Percentiles rank a stretch among this genome's conserved stretches.
Conservation (phyloP, 116 monocot species). For the Posidonia oceanica region DNA sequence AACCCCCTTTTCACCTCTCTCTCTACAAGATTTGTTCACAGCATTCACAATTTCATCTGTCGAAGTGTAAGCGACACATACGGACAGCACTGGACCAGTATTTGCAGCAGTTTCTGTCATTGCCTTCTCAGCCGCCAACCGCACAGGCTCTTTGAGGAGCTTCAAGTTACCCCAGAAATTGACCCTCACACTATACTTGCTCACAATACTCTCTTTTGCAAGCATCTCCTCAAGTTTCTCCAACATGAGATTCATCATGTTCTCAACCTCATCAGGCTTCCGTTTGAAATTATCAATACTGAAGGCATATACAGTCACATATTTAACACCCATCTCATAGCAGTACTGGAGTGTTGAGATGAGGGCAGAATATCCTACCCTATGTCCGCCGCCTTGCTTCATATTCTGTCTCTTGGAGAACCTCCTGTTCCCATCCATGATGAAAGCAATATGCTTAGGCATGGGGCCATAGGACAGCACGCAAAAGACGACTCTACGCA, state of each 20-base stretch:
- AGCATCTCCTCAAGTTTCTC: constrained; percentile 70
- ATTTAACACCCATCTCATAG: constrained; percentile 81
- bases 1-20: constrained; percentile 9
- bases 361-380: constrained; percentile 48
- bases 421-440: constrained; percentile 93
- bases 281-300: constrained; percentile 89
- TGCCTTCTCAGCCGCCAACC: constrained; percentile 50
- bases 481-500: constrained; percentile 47
- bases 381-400: constrained; percentile 28
- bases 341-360: constrained; percentile 46
- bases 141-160: constrained; percentile 45
- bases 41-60: constrained; percentile 66
- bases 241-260: constrained; percentile 55
- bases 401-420: constrained; percentile 31
- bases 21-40: constrained; percentile 30
- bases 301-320: constrained; percentile 85
- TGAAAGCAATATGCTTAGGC: constrained; percentile 78
- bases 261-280: constrained; percentile 64
- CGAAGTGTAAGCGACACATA: constrained; percentile 85
- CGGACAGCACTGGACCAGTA: constrained; percentile 52
- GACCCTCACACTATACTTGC: constrained; percentile 34
- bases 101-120: constrained; percentile 57
- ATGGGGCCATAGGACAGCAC: constrained; percentile 57
- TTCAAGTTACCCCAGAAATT: constrained; percentile 76
- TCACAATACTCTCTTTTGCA: constrained; percentile 40